phyloP scores from a whole-genome alignment of 371 early-diverging fungal genomes.

The Mortierella sp. region DNA sequence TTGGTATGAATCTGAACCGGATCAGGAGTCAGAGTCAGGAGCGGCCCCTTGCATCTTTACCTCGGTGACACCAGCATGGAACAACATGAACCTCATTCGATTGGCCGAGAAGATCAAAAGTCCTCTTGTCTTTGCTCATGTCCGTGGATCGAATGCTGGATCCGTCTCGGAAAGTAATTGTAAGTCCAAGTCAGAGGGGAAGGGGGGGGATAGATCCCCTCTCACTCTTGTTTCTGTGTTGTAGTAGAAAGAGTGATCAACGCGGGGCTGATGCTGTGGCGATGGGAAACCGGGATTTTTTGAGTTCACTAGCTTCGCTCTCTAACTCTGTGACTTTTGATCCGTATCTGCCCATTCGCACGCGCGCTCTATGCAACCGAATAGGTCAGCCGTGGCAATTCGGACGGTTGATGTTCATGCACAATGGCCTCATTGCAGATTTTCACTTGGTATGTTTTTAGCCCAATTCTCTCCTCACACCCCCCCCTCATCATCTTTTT shows the following conservation, averaged over 20 bases:
- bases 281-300: too few species aligned
- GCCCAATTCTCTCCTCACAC: not conserved
- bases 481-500: too few species aligned
- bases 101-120: conserved; percentile 85
- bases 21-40: conserved; percentile 39
- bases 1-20: conserved; percentile 75
- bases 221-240: not conserved
- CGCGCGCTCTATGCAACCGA: not conserved
- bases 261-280: too few species aligned
- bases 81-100: conserved; percentile 81
- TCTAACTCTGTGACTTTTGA: too few species aligned
- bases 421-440: conserved; percentile 82
- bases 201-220: not conserved
- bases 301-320: too few species aligned
- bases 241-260: too few species aligned
- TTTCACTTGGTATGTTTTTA: conserved; percentile 68
- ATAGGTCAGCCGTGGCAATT: conserved; percentile 77
- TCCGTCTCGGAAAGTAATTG: conserved; percentile 87
- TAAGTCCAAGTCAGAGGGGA: conserved; percentile 30
- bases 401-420: conserved; percentile 90
- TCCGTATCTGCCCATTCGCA: too few species aligned
- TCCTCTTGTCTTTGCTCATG: conserved; percentile 86
- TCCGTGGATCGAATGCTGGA: conserved; percentile 84
- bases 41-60: conserved; percentile 86
- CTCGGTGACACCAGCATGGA: conserved; percentile 90